Percentiles rank a stretch among this genome's conserved stretches.
Conservation (phyloP, 352 stramenopile species). For the Globisporangium acanthophoron region DNA sequence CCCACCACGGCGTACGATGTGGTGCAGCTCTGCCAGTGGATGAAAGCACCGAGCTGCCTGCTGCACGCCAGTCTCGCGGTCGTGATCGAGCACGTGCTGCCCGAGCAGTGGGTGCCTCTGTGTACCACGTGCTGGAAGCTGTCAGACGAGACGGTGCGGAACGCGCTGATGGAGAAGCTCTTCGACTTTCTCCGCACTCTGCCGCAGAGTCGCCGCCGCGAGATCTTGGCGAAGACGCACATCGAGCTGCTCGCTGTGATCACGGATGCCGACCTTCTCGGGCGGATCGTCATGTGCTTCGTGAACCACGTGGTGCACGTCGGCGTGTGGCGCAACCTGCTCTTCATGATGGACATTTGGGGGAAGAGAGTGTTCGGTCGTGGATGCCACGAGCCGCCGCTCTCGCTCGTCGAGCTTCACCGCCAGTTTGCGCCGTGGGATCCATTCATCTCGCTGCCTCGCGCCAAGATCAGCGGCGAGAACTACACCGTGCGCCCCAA, state of each 20-base stretch:
- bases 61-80: slow-evolving; percentile 34
- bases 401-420: slow-evolving; percentile 44
- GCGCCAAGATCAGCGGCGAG: slow-evolving; percentile 4
- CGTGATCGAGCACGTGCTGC: slow-evolving; percentile 23
- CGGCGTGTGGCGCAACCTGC: slow-evolving; percentile 47
- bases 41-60: slow-evolving; percentile 30
- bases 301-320: slow-evolving; percentile 34
- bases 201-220: slow-evolving; percentile 14
- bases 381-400: slow-evolving; percentile 6
- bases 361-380: slow-evolving; percentile 13
- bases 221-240: slow-evolving; percentile 27
- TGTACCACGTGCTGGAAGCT: slow-evolving; percentile 23
- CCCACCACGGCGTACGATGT: slow-evolving; percentile 27
- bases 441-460: slow-evolving; percentile 11
- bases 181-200: slow-evolving; percentile 28
- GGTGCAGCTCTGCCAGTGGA: slow-evolving; percentile 37
- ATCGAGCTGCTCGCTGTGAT: slow-evolving; percentile 27
- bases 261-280: slow-evolving; percentile 28
- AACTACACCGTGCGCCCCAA: slow-evolving; percentile 18
- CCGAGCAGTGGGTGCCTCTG: slow-evolving; percentile 43
- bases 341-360: slow-evolving; percentile 35
- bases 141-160: slow-evolving; percentile 11
- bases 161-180: slow-evolving; percentile 25
- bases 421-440: slow-evolving; percentile 37
- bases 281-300: slow-evolving; percentile 32